Conservation (phyloP, 225 moss, liverwort and hornwort genomes). For the Antitrichia curtipendula region DNA sequence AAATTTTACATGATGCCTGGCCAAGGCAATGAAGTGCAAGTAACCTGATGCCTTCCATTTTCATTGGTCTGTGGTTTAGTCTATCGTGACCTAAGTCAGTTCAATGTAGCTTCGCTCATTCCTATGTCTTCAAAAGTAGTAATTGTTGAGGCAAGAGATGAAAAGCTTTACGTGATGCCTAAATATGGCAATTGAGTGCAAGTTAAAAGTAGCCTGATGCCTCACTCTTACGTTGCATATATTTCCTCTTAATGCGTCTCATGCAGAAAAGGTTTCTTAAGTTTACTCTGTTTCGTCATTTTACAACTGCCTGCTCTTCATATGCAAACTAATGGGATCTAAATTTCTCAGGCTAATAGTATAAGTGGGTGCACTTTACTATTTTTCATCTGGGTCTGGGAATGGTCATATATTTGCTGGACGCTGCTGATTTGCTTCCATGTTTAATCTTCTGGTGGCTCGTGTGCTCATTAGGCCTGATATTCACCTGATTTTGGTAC, state of each 20-base stretch:
- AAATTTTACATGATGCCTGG: background rate
- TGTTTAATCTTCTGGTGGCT: background rate
- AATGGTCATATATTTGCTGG: background rate
- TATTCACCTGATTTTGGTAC: background rate
- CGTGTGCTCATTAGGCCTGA: background rate
- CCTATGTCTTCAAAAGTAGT: background rate
- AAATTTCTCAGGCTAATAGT: background rate
- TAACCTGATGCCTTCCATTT: background rate
- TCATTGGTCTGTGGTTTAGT: background rate
- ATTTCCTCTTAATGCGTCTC: background rate
- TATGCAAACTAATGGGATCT: background rate
- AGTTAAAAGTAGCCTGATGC: background rate
- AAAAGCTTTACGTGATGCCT: background rate
- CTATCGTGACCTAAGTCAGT: background rate
- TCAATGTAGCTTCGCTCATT: background rate
- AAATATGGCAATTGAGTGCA: background rate
- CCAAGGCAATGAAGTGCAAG: background rate
- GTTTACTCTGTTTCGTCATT: background rate
- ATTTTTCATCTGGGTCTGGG: background rate
- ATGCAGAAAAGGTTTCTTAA: background rate
- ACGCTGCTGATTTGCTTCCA: background rate
- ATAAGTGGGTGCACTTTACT: background rate
- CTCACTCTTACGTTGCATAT: background rate
- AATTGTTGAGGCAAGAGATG: background rate
- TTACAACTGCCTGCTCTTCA: background rate